phyloP scores from a whole-genome alignment of 2,329 filamentous ascomycete species.

The Aureobasidium sp. region DNA sequence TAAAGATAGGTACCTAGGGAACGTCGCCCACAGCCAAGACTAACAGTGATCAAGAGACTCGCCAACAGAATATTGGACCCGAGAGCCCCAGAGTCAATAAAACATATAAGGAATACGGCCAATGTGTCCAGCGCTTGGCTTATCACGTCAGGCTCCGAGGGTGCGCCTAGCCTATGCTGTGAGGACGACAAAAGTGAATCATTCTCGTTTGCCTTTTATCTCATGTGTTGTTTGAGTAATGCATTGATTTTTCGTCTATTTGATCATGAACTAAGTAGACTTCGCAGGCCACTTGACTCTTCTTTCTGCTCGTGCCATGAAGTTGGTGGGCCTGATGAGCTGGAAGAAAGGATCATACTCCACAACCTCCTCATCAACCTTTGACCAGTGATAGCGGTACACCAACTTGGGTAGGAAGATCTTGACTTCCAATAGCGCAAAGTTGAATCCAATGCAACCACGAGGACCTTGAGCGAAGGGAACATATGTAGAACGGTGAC shows the following conservation, averaged over 20 bases:
- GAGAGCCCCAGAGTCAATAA: too few relatives aligned
- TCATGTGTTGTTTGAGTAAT: not conserved
- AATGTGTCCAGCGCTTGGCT: too few relatives aligned
- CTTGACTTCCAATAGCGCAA: conserved; percentile 53
- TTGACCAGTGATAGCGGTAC: conserved; percentile 48
- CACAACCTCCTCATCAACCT: conserved; percentile 42
- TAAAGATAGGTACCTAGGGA: too few relatives aligned
- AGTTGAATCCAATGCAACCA: conserved; percentile 57
- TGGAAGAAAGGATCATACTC: conserved; percentile 54
- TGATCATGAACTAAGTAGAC: not conserved
- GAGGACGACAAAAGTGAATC: too few relatives aligned
- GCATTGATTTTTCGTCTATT: not conserved
- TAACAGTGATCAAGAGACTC: too few relatives aligned
- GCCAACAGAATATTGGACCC: too few relatives aligned
- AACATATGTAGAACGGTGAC: conserved; percentile 44
- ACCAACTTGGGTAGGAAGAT: conserved; percentile 50
- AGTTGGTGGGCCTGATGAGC: conserved; percentile 46
- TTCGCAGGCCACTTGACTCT: conserved; percentile 41
- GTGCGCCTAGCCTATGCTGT: too few relatives aligned
- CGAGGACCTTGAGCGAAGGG: conserved; percentile 51
- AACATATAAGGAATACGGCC: too few relatives aligned
- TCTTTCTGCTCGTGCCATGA: conserved; percentile 44
- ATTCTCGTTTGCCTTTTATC: too few relatives aligned
- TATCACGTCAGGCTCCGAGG: too few relatives aligned
- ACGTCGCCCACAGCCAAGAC: too few relatives aligned